Conservation (phyloP, 441 rosid species). For the Corymbia citriodora region DNA sequence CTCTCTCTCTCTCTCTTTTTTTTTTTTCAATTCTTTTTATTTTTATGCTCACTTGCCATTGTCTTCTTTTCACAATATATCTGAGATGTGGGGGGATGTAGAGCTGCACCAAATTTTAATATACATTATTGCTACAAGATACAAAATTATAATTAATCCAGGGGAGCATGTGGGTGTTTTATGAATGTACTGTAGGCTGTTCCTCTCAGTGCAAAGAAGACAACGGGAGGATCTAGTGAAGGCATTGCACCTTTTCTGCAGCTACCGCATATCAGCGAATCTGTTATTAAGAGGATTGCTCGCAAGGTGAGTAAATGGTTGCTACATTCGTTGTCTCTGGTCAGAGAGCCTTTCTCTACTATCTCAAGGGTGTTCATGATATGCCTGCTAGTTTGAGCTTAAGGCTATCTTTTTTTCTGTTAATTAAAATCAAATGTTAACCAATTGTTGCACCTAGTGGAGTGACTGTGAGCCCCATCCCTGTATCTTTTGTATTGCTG, state of each 20-base stretch:
- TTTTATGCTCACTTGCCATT: not conserved
- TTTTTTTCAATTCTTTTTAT: no score
- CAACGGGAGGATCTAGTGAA: slow-evolving; percentile 80
- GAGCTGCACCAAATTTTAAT: not conserved
- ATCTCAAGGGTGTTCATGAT: not conserved
- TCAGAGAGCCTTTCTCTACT: not conserved
- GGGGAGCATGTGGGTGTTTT: not conserved
- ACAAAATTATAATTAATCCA: not conserved
- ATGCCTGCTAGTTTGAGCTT: not conserved
- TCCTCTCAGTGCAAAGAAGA: slow-evolving; percentile 94
- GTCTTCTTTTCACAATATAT: not conserved
- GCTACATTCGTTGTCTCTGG: not conserved
- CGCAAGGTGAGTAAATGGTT: slow-evolving; percentile 56
- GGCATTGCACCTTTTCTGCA: slow-evolving; percentile 91
- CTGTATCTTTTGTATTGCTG: not conserved
- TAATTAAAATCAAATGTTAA: not conserved
- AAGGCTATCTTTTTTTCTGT: not conserved
- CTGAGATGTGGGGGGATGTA: not conserved
- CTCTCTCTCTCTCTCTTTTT: no score
- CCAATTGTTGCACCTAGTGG: not conserved
- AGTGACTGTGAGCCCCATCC: not conserved
- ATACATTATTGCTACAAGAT: not conserved
- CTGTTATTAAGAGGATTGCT: slow-evolving; percentile 71
- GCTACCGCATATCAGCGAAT: slow-evolving; percentile 86
- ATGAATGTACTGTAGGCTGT: slow-evolving; percentile 57